phyloP scores from a whole-genome alignment of 805 yeast species.

The Suhomyces kilbournensis region DNA sequence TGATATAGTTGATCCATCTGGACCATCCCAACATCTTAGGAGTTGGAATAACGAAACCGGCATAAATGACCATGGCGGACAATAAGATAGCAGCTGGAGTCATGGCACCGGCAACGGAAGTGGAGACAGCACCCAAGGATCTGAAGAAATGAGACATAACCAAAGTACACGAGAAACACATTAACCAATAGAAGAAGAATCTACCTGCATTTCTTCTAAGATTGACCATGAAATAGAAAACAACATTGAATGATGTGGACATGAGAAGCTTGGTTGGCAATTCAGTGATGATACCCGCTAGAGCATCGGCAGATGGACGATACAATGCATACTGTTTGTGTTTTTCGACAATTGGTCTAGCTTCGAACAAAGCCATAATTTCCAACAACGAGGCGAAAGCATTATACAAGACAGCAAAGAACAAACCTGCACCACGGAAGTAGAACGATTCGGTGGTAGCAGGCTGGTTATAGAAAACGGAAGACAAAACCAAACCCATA shows the following conservation, averaged over 20 bases:
- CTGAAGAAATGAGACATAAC: slow-evolving; percentile 51
- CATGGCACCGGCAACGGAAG: slow-evolving; percentile 40
- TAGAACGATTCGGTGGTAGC: slow-evolving; percentile 46
- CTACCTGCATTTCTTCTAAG: slow-evolving; percentile 51
- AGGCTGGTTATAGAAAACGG: slow-evolving; percentile 54
- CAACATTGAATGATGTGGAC: slow-evolving; percentile 46
- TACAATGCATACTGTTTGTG: slow-evolving; percentile 56
- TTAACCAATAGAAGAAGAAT: slow-evolving; percentile 51
- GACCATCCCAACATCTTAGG: slow-evolving; percentile 57
- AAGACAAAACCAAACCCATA: slow-evolving; percentile 55
- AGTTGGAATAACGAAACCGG: slow-evolving; percentile 45
- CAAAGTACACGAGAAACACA: slow-evolving; percentile 43
- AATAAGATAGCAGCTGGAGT: slow-evolving; percentile 45
- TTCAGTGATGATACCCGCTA: slow-evolving; percentile 60
- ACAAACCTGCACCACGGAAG: slow-evolving; percentile 61
- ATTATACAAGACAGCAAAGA: slow-evolving; percentile 63
- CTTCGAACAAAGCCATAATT: slow-evolving; percentile 51
- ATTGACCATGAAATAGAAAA: slow-evolving; percentile 52
- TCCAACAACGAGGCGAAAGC: slow-evolving; percentile 61
- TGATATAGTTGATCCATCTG: slow-evolving; percentile 45
- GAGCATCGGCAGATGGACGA: slow-evolving; percentile 62
- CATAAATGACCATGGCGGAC: slow-evolving; percentile 54
- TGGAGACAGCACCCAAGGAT: slow-evolving; percentile 42
- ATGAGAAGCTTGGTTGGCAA: slow-evolving; percentile 48
- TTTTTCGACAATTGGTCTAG: slow-evolving; percentile 57